Base-by-base conservation (phyloP, 2,329 filamentous ascomycete genomes). In the Xylaria sp. region DNA sequence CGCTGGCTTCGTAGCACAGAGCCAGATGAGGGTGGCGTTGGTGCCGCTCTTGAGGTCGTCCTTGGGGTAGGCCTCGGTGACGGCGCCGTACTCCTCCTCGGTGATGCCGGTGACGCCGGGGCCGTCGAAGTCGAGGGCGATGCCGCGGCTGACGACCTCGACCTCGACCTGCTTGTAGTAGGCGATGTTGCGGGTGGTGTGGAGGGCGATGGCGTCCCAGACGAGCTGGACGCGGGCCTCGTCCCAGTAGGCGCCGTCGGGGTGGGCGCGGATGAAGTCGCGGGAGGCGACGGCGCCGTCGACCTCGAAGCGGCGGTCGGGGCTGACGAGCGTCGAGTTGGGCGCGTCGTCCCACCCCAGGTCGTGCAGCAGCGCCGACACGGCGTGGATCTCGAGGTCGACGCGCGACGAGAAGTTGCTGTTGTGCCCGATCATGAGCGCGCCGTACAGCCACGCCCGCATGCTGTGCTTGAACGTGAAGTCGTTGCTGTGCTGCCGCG, bases 291-390 rank as follows among this genome's bases (percentile, higher is more conserved):
- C 65, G 26, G 65, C 66, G n/a, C 60, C 63, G 51, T 69, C 66
- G 22, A 69, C 57, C 42, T 64, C 64, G 50, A 63, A 66, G 26
- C 66, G 64, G 48, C 66, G 61, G 48, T 64, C 65, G n/a, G 9
- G 3, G 20, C 45, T 45, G 9, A 43, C 39, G 16, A 61, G 59
- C 4, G 60, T 51, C 2, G 60, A 63, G 48, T 62, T 48, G 9
- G 59, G 61, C 16, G 61, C 52, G 22, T 48, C 54, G 52, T 66
- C 64, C 64, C 64, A 66, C 20, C 64, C 64, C 22, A 66, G 49
- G 46, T 66, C 64, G 49, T 66, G 64, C n/a, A 66, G 56, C 2
- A 66, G 45, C 2, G 55, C 55, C 4, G 48, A 46, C 2, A 66
- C 54, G 18, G 64, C 64, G 29, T 65, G 64, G 2, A 62, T 54